A percentile compares a stretch with the other conserved stretches of the same genome.
Evolutionary conservation across 805 yeast species (phyloP).

Genomic region (Lachancea sp.): DNA sequence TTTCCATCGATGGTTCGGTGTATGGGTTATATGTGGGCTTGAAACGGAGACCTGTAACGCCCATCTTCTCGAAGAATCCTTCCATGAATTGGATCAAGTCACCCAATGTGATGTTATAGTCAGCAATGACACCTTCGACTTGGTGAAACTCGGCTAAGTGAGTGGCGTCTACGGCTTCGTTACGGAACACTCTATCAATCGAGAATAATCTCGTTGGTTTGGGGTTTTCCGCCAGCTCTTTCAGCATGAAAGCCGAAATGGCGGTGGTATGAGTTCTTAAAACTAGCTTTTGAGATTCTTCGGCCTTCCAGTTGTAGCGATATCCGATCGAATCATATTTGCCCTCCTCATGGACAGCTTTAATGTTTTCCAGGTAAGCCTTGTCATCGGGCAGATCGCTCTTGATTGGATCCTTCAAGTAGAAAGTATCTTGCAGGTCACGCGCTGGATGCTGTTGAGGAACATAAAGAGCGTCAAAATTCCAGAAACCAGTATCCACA

Average conservation of each 20-base stretch:
- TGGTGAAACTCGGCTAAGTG: slow-evolving; percentile 99
- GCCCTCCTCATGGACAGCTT: slow-evolving; percentile 82
- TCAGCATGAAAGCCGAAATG: slow-evolving; percentile 80
- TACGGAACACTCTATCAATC: slow-evolving; percentile 97
- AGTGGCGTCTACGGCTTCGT: slow-evolving; percentile 99
- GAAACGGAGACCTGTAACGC: slow-evolving; percentile 90
- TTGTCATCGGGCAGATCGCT: slow-evolving; percentile 82
- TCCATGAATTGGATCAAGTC: slow-evolving; percentile 98
- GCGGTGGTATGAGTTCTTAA: slow-evolving; percentile 98
- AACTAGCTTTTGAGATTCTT: slow-evolving; percentile 85
- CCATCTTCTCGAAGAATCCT: slow-evolving; percentile 94
- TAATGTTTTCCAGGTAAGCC: slow-evolving; percentile 69
- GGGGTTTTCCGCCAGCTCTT: slow-evolving; percentile 80
- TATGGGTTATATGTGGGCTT: slow-evolving; percentile 99
- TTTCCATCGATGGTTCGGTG: slow-evolving; percentile 98
- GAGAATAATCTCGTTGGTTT: slow-evolving; percentile 88
- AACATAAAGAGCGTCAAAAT: slow-evolving; percentile 90
- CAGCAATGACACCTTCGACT: slow-evolving; percentile 98
- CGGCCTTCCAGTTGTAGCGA: slow-evolving; percentile 94
- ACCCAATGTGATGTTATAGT: slow-evolving; percentile 89
- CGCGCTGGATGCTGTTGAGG: slow-evolving; percentile 99
- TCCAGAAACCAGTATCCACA: slow-evolving; percentile 98
- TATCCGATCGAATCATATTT: slow-evolving; percentile 94
- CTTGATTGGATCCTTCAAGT: slow-evolving; percentile 82
- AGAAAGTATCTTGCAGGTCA: slow-evolving; percentile 97